These are phyloP conservation scores for Trichoderma aggressivum DNA, from an alignment of 2,329 filamentous ascomycete species.

Conservation along the genomic window DNA sequence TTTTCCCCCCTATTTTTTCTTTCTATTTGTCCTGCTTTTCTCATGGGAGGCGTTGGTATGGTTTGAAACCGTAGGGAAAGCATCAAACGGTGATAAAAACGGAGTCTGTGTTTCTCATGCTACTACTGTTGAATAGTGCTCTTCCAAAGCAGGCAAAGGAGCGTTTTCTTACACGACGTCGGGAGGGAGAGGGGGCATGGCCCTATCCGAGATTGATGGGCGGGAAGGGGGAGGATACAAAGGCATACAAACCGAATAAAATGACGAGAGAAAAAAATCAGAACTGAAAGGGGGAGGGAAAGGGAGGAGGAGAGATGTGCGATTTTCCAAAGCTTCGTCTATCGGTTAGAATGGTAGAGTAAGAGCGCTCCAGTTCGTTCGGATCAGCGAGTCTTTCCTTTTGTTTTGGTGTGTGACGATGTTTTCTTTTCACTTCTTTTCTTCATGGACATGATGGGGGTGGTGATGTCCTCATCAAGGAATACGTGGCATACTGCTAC, in stretches of 20 bases:
- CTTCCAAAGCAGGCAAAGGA: background rate
- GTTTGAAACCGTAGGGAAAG: background rate
- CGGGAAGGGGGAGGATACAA: background rate
- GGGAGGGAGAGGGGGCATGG: background rate
- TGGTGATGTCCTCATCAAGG: background rate
- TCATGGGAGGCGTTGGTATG: constrained; percentile 14
- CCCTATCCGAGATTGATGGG: background rate
- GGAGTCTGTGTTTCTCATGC: background rate
- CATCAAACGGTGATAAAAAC: constrained; percentile 12
- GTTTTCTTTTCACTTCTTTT: too few species aligned
- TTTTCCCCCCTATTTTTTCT: background rate
- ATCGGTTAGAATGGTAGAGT: background rate
- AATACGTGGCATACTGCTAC: background rate
- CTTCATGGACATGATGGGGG: background rate
- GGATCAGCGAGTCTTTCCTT: background rate
- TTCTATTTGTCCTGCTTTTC: background rate
- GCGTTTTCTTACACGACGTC: background rate
- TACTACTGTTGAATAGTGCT: background rate
- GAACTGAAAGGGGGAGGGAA: background rate
- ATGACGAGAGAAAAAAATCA: background rate
- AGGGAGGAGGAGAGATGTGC: background rate
- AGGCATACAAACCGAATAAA: background rate
- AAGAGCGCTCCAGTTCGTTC: background rate
- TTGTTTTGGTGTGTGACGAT: background rate
- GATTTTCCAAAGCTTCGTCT: background rate